These are phyloP conservation scores for Phytopythium vexans DNA, from an alignment of 352 stramenopile species.

Conservation along the genomic window DNA sequence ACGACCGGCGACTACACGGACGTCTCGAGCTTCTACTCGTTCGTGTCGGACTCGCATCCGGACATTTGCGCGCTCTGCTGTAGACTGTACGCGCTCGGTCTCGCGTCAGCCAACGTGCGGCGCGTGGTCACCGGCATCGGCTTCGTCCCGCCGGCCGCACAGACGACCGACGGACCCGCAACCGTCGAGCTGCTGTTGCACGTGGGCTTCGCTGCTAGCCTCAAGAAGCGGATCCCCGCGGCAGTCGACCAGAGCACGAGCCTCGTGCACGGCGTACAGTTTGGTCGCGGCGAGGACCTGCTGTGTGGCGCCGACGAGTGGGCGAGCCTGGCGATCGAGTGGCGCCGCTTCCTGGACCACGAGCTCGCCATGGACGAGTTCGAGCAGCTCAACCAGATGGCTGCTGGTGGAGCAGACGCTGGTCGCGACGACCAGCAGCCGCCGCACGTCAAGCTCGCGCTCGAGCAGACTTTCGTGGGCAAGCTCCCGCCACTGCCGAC, in stretches of 20 bases:
- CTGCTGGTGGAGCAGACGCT: not conserved
- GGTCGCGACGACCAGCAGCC: slow-evolving; percentile 2
- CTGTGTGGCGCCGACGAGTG: slow-evolving; percentile 54
- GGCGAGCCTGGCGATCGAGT: slow-evolving; percentile 56
- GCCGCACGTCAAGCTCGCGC: slow-evolving; percentile 27
- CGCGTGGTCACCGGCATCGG: slow-evolving; percentile 59
- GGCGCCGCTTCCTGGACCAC: slow-evolving; percentile 43
- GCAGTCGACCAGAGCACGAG: not conserved
- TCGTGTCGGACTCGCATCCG: slow-evolving; percentile 73
- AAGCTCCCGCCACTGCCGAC: slow-evolving; percentile 18
- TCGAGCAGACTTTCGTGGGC: slow-evolving; percentile 33
- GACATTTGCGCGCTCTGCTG: slow-evolving; percentile 81
- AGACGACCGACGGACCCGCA: slow-evolving; percentile 41
- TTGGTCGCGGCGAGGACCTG: slow-evolving; percentile 28
- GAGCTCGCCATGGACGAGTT: slow-evolving; percentile 61
- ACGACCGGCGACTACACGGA: slow-evolving; percentile 76
- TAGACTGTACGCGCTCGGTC: slow-evolving; percentile 62
- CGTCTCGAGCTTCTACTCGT: slow-evolving; percentile 84
- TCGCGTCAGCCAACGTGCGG: slow-evolving; percentile 54
- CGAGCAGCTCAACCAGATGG: slow-evolving; percentile 27
- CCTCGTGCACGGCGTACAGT: not conserved
- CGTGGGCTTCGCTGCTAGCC: slow-evolving; percentile 60
- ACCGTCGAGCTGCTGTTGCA: slow-evolving; percentile 63
- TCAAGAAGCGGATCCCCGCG: slow-evolving; percentile 23
- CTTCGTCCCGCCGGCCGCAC: slow-evolving; percentile 48